These are phyloP conservation scores for Breynia disticha DNA, from an alignment of 441 rosid genomes.

Conservation along the genomic window DNA sequence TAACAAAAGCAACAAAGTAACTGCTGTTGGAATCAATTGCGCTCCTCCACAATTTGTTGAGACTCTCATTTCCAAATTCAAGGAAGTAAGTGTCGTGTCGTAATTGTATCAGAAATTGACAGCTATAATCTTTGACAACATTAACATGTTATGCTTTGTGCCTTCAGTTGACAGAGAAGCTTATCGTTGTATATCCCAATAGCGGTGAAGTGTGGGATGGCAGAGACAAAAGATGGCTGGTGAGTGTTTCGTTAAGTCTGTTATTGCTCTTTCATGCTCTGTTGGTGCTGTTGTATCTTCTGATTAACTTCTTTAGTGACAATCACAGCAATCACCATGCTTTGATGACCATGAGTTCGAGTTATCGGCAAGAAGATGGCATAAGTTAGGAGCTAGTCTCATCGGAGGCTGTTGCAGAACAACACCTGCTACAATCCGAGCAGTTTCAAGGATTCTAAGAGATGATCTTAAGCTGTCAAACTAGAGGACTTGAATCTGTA, in stretches of 20 bases:
- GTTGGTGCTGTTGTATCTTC: no score
- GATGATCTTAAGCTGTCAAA: conserved; percentile 7
- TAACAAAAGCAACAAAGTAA: conserved; percentile 47
- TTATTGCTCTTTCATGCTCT: no score
- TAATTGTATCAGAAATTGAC: no score
- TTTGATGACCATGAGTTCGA: conserved; percentile 59
- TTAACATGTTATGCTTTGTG: neutral
- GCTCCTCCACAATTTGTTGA: conserved; percentile 78
- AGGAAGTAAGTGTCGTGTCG: conserved; percentile 29
- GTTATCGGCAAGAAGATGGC: conserved; percentile 57
- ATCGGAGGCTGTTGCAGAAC: conserved; percentile 90
- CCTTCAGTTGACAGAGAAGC: conserved; percentile 56
- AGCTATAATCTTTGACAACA: neutral
- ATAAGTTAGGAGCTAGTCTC: conserved; percentile 64
- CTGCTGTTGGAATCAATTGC: conserved; percentile 75
- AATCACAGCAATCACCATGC: conserved; percentile 68
- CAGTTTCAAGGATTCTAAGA: conserved; percentile 55
- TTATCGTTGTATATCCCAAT: conserved; percentile 72
- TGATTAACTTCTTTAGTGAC: neutral
- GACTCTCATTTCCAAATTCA: conserved; percentile 46
- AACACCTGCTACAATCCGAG: conserved; percentile 59
- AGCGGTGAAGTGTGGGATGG: conserved; percentile 96
- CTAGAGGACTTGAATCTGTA: neutral
- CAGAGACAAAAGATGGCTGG: conserved; percentile 80
- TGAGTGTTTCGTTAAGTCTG: conserved; percentile 22